Evolutionary conservation across 1,284 basidiomycete species (phyloP).

Genomic region (Apiotrichum sp.): DNA sequence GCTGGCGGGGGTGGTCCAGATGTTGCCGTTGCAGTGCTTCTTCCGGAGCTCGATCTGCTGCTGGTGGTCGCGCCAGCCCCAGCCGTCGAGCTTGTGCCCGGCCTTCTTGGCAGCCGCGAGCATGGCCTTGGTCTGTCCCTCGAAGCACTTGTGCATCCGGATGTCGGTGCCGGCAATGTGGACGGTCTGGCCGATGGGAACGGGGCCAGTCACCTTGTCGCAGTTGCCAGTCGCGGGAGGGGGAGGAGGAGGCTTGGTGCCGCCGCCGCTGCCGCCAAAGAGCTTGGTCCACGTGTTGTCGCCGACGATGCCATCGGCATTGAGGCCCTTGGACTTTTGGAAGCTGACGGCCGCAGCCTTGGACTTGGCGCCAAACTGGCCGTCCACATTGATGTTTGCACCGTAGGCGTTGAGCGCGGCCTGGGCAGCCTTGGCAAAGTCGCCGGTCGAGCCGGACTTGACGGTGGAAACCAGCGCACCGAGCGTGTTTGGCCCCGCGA

Average conservation of each 20-base stretch:
- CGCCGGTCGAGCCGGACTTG: not conserved
- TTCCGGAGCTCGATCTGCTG: not conserved
- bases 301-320: slow-evolving; percentile 3
- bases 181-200: too few relatives aligned
- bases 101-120: not conserved
- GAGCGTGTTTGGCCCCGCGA: slow-evolving; percentile 3
- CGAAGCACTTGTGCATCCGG: too few relatives aligned
- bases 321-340: not conserved
- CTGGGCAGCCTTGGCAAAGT: slow-evolving; percentile 2
- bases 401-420: not conserved
- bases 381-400: not conserved
- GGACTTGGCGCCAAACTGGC: slow-evolving; percentile 2
- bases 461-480: slow-evolving; percentile 2
- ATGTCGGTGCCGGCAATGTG: too few relatives aligned
- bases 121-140: too few relatives aligned
- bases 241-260: too few relatives aligned
- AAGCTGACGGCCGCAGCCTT: not conserved
- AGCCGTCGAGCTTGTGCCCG: not conserved
- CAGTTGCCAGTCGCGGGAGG: not conserved
- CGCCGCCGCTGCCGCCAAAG: not conserved
- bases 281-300: slow-evolving; percentile 4
- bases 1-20: not conserved
- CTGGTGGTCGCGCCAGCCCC: not conserved
- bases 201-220: not conserved
- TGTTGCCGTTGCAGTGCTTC: not conserved